phyloP scores from a whole-genome alignment of 192 early-diverging fungal species.

The Linnemannia zychae region DNA sequence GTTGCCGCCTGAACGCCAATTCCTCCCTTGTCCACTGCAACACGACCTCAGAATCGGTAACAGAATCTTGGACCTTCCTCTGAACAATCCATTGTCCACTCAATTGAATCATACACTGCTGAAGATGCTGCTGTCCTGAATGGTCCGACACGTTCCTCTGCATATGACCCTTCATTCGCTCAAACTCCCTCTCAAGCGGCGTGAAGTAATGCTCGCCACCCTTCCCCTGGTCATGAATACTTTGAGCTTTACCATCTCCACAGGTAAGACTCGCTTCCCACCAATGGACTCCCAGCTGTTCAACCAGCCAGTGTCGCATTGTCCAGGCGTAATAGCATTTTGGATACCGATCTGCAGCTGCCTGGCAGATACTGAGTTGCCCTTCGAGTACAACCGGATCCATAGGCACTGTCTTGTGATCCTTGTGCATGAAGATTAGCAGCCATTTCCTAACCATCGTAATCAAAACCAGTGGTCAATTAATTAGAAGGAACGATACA shows the following conservation, averaged over 20 bases:
- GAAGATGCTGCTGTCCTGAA: constrained; percentile 60
- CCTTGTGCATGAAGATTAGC: constrained; percentile 19
- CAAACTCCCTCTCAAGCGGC: constrained; percentile 45
- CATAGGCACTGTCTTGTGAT: constrained; percentile 12
- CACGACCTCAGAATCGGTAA: neutral
- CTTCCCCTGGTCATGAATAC: neutral
- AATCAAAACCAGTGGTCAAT: neutral
- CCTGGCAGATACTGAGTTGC: constrained; percentile 51
- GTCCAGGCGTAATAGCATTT: constrained; percentile 69
- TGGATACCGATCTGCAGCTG: constrained; percentile 59
- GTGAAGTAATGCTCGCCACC: neutral
- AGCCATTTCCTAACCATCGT: constrained; percentile 43
- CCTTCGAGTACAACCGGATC: constrained; percentile 19
- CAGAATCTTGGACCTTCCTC: neutral
- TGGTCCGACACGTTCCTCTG: constrained; percentile 63
- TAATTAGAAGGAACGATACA: neutral
- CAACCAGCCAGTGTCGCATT: constrained; percentile 63
- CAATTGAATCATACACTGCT: constrained; percentile 53
- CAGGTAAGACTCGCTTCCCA: constrained; percentile 3
- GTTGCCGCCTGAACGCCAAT: constrained; percentile 6
- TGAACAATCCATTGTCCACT: constrained; percentile 39
- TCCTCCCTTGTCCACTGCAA: constrained; percentile 46
- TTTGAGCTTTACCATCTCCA: no score
- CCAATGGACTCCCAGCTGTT: constrained; percentile 20
- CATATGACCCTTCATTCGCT: constrained; percentile 50